Conservation (phyloP, 331 rosid genomes). For the Phaseolus coccineus region DNA sequence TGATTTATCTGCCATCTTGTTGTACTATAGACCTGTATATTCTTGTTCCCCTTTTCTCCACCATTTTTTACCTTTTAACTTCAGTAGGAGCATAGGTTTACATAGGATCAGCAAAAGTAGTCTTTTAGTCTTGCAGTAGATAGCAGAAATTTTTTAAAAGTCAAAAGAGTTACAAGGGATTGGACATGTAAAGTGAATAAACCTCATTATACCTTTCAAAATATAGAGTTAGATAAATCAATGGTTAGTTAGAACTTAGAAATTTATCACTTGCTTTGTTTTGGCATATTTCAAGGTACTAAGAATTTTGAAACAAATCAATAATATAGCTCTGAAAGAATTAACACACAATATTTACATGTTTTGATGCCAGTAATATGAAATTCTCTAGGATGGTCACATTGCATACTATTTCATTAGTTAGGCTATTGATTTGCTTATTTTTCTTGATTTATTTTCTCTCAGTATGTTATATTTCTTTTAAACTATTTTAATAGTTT, state of each 20-base stretch:
- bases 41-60: neutral
- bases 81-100: conserved; percentile 43
- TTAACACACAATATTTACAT: neutral
- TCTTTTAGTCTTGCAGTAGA: conserved; percentile 19
- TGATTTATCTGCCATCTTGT: conserved; percentile 13
- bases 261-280: too few species aligned
- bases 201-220: conserved; percentile 21
- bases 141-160: conserved; percentile 13
- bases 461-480: neutral
- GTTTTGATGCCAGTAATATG: neutral
- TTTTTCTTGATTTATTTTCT: neutral
- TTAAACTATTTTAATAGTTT: neutral
- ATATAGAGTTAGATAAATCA: conserved; percentile 15
- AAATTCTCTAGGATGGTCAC: neutral
- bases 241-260: neutral
- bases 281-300: too few species aligned
- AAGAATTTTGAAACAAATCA: neutral
- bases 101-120: conserved; percentile 34
- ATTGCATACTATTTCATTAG: neutral
- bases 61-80: conserved; percentile 1
- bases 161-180: neutral
- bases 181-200: conserved; percentile 37
- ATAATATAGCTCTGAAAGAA: neutral
- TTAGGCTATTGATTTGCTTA: neutral
- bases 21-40: conserved; percentile 40